Conservation (phyloP, 2,329 filamentous ascomycete genomes). For the Colletotrichum liriopes region DNA sequence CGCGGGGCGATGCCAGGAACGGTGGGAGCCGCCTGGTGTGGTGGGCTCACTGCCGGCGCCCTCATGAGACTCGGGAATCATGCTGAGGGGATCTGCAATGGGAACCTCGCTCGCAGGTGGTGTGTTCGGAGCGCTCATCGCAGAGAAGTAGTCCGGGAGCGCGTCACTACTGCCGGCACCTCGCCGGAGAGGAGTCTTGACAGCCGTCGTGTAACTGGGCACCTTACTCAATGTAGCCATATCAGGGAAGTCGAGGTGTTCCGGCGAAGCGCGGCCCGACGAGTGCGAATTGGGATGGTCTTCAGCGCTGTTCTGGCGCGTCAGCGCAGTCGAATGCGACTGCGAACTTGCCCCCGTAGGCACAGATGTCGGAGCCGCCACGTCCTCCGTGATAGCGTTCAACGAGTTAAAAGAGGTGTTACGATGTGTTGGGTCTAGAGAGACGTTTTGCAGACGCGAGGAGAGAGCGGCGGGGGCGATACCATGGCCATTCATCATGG, state of each 20-base stretch:
- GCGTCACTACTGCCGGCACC: conserved; percentile 63
- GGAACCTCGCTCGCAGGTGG: conserved; percentile 56
- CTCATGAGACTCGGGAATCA: conserved; percentile 49
- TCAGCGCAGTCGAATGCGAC: conserved; percentile 63
- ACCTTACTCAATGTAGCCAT: conserved; percentile 79
- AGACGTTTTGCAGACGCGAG: conserved; percentile 80
- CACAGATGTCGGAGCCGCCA: conserved; percentile 60
- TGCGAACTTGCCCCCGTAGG: conserved; percentile 58
- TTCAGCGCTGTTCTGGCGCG: conserved; percentile 69
- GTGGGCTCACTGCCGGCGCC: conserved; percentile 28
- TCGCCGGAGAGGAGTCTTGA: conserved; percentile 74
- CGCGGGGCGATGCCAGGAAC: conserved; percentile 41
- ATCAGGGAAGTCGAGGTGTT: conserved; percentile 72
- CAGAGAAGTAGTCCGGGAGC: conserved; percentile 79
- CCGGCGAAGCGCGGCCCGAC: conserved; percentile 69
- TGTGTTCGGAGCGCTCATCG: conserved; percentile 67
- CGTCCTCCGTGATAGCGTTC: conserved; percentile 60
- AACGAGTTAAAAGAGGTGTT: conserved; percentile 64
- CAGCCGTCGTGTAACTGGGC: conserved; percentile 83
- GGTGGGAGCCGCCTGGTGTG: conserved; percentile 32
- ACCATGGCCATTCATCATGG: conserved; percentile 58
- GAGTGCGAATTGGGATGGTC: conserved; percentile 52
- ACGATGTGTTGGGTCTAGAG: conserved; percentile 63
- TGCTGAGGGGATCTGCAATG: conserved; percentile 46
- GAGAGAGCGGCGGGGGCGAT: conserved; percentile 70